Evolutionary conservation across 2,329 filamentous ascomycete species (phyloP), one percentile per base, ranked within the genome.

Genomic region (Aspergillus proliferans): DNA sequence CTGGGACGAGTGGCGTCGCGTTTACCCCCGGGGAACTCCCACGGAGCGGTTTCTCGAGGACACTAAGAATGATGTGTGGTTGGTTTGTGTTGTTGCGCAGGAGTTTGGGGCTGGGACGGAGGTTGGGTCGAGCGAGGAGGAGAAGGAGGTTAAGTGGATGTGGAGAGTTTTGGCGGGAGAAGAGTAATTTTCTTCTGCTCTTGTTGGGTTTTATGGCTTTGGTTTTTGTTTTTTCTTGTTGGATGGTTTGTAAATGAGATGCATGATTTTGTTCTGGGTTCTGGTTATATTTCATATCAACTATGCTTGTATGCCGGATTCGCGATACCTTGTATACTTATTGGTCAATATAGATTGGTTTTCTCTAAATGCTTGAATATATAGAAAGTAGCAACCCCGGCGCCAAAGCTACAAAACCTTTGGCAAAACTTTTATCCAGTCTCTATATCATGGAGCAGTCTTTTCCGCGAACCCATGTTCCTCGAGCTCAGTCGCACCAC

Each of bases 1-100:
- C 62, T 97, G 92, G 87, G 81, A 78, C 39, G 93, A 97, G 74
- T 98, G 93, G 93, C 84, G 87, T 52, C 80, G 87, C 57, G 86
- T 96, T 43, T 97, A 95, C 68, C 83, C 83, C n/a, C 79, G 84
- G 43, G 83, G 81, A 5, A 86, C 84, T 2, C 76, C 81, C 46
- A 90, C 85, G 51, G 84, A 85, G 58, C 81, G 79, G 62, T 74
- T 96, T 48, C 73, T 98, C 40, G 82, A 85, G 53, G 67, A 74
- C 5, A 76, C 86, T 33, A 80, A 82, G 62, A 76, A 81, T 42
- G 88, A 89, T 59, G 79, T 82, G 56, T 96, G 91, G 87, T 73
- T 98, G 58, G 90, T 97, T 40, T 97, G 95, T 73, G 71, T 74
- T 15, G 69, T 75, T 45, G 71, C 73, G 1, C 73, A 76, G 58